Base-by-base conservation (phyloP, 257 asterid species). In the Lycium ferocissimum region DNA sequence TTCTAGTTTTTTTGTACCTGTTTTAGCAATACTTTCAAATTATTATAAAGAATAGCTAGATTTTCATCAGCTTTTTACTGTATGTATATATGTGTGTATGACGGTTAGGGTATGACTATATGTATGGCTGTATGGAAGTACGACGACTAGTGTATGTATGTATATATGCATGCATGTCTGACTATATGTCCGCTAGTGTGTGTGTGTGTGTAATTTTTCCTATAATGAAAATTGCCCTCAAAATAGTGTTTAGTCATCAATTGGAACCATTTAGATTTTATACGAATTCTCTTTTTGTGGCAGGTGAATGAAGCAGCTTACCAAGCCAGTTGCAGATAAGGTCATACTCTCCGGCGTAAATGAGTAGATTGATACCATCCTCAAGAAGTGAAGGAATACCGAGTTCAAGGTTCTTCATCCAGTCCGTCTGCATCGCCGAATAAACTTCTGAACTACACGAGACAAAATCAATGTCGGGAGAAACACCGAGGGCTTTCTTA, bases 281-380 rank as follows among this genome's bases (percentile, higher is more conserved):
- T 15, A 54, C n/a, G 67, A 17, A 65, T 54, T 22, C 9, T 2
- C 3, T 2, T 51, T 45, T 59, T 53, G 20, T 37, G 54, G 51
- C 43, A 63, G 12, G 80, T 80, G 65, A 35, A 26, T 45, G 79
- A 79, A 85, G 26, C 73, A 85, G 26, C 73, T 37, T 88, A 94
- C 98, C 96, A 3, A 93, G 89, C 98, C 96, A 94, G 88, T 95
- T 95, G 93, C 97, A 91, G 6, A 91, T 84, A 75, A 94, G 93
- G 84, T 95, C 98, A 66, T 90, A 94, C 40, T 94, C 96, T 56
- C 98, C 98, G 2, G 95, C 98, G 10, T 94, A 93, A 66, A 93
- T 37, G 5, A 94, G 87, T 18, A 92, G 58, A 85, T 84, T 90
- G 85, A 95, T 84, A 11, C 91, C 97, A 83, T 94, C 97, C 69